Evolutionary conservation across 2,329 filamentous ascomycete genomes (phyloP).

Genomic region (Aspergillus niger): DNA sequence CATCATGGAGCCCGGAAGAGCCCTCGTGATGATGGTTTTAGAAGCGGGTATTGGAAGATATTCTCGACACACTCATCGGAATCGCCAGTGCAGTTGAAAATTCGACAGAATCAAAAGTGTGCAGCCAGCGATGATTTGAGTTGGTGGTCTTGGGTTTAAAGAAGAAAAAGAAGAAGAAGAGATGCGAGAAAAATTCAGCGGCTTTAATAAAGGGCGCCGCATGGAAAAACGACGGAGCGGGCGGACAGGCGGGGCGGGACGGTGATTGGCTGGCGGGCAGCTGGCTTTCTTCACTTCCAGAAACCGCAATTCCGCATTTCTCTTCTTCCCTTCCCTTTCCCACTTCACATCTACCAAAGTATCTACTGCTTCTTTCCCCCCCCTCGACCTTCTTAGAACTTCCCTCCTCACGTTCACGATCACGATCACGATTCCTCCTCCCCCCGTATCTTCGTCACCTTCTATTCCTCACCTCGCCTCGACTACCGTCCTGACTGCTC

Average conservation of each 20-base stretch:
- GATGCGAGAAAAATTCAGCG: slow-evolving; percentile 17
- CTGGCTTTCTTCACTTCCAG: slow-evolving; percentile 7
- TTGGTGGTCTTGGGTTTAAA: slow-evolving; percentile 65
- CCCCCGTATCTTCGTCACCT: slow-evolving; percentile 12
- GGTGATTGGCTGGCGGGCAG: slow-evolving; percentile 32
- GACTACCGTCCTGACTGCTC: slow-evolving; percentile 7
- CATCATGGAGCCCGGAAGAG: slow-evolving; percentile 44
- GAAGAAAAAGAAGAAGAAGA: slow-evolving; percentile 34
- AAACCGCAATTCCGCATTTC: slow-evolving; percentile 2
- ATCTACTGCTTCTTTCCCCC: slow-evolving; percentile 1
- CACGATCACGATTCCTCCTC: slow-evolving; percentile 28
- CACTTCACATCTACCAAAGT: neutral
- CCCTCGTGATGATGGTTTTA: slow-evolving; percentile 81
- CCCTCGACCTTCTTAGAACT: slow-evolving; percentile 1
- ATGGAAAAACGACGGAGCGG: slow-evolving; percentile 37
- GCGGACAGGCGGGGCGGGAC: slow-evolving; percentile 22
- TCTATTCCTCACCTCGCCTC: slow-evolving; percentile 13
- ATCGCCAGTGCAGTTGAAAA: slow-evolving; percentile 64
- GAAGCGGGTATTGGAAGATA: slow-evolving; percentile 59
- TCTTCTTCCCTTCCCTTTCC: slow-evolving; percentile 5
- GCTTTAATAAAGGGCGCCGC: slow-evolving; percentile 22
- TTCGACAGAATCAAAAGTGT: slow-evolving; percentile 27
- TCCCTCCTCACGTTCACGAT: slow-evolving; percentile 22
- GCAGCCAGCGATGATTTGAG: slow-evolving; percentile 74
- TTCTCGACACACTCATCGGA: slow-evolving; percentile 74